phyloP scores from a whole-genome alignment of 2,329 filamentous ascomycete species.

The Fusarium odoratissimum region DNA sequence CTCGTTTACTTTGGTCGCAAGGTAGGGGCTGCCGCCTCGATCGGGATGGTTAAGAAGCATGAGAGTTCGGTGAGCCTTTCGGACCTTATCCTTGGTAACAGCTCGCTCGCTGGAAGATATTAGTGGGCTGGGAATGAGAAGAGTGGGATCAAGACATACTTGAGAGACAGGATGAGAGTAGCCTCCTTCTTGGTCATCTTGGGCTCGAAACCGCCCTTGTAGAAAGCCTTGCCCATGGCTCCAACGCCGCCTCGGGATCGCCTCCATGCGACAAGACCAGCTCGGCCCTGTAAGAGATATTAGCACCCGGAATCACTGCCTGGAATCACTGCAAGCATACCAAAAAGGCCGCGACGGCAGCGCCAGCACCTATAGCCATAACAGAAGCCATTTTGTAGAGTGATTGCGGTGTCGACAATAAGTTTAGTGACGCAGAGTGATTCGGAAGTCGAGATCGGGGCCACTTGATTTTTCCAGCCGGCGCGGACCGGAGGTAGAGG shows the following conservation, averaged over 20 bases:
- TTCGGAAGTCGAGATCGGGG: slow-evolving; percentile 33
- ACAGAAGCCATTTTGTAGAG: slow-evolving; percentile 54
- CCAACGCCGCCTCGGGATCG: slow-evolving; percentile 82
- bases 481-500: slow-evolving; percentile 44
- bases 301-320: slow-evolving; percentile 1
- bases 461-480: slow-evolving; percentile 43
- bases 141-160: slow-evolving; percentile 63
- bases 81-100: slow-evolving; percentile 90
- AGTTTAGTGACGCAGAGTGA: slow-evolving; percentile 24
- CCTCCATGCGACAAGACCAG: slow-evolving; percentile 88
- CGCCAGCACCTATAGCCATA: slow-evolving; percentile 60
- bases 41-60: slow-evolving; percentile 99
- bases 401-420: neutral
- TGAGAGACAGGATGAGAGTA: slow-evolving; percentile 87
- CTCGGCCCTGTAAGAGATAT: slow-evolving; percentile 75
- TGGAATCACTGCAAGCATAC: slow-evolving; percentile 49
- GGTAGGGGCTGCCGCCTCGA: slow-evolving; percentile 93
- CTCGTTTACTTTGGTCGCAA: slow-evolving; percentile 98
- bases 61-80: slow-evolving; percentile 92
- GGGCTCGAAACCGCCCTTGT: slow-evolving; percentile 98
- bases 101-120: slow-evolving; percentile 76
- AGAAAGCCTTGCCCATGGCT: slow-evolving; percentile 89
- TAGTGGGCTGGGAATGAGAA: neutral
- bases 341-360: slow-evolving; percentile 64
- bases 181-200: slow-evolving; percentile 96